These are phyloP conservation scores for Scedosporium dehoogii DNA, from an alignment of 2,329 filamentous ascomycete species.

Conservation along the genomic window DNA sequence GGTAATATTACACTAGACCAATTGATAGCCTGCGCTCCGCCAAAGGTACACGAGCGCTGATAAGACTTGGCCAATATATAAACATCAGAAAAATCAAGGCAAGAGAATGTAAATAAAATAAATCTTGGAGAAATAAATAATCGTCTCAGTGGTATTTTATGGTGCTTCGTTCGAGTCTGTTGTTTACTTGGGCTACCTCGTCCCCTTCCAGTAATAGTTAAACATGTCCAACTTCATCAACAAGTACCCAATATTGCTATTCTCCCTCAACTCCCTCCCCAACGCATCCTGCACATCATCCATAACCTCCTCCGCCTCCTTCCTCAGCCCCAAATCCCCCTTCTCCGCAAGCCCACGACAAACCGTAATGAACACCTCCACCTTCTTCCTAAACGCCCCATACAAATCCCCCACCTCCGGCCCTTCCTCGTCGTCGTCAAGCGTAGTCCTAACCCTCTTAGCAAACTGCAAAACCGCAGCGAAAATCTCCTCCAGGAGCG, in stretches of 20 bases:
- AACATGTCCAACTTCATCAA: conserved; percentile 63
- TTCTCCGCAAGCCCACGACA: conserved; percentile 60
- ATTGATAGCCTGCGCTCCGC: not conserved
- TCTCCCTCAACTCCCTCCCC: conserved; percentile 34
- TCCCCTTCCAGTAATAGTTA: conserved; percentile 43
- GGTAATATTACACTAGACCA: too few relatives aligned
- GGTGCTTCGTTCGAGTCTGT: too few relatives aligned
- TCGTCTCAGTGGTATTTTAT: too few relatives aligned
- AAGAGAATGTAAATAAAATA: too few relatives aligned
- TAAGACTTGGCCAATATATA: not conserved
- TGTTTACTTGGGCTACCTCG: too few relatives aligned
- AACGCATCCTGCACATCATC: conserved; percentile 23
- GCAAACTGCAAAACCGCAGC: conserved; percentile 61
- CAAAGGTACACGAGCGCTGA: not conserved
- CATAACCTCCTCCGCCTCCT: conserved; percentile 18
- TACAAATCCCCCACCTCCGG: conserved; percentile 41
- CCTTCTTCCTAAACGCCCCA: conserved; percentile 56
- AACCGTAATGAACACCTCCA: conserved; percentile 64
- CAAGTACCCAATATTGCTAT: conserved; percentile 55
- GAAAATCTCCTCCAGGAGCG: conserved; percentile 69
- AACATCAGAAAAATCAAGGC: not conserved
- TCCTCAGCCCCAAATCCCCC: conserved; percentile 34
- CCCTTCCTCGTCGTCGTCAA: conserved; percentile 18
- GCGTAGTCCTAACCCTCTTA: conserved; percentile 32
- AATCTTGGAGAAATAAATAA: too few relatives aligned